Conservation (phyloP, 306 rosid genomes). For the Nissolia schottii region DNA sequence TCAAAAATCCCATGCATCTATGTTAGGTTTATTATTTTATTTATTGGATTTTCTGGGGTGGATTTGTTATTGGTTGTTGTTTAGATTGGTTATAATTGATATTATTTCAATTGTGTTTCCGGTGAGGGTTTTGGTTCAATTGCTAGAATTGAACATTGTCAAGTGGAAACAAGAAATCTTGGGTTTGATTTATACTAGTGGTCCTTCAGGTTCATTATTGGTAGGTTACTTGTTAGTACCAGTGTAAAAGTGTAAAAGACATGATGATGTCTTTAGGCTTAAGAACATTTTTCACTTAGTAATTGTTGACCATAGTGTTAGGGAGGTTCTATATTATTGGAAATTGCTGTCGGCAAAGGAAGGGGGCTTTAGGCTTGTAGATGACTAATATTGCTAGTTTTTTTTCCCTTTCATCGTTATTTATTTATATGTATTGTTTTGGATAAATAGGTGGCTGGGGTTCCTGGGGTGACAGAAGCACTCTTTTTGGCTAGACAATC, state of each 20-base stretch:
- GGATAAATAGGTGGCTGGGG: slow-evolving; percentile 71
- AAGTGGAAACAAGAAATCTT: not conserved
- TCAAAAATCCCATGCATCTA: not conserved
- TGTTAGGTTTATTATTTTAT: not conserved
- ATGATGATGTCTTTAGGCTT: not conserved
- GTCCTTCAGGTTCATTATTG: not conserved
- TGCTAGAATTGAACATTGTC: not conserved
- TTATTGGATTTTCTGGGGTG: not conserved
- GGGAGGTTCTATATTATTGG: not conserved
- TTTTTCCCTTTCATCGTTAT: not conserved
- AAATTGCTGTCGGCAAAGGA: not conserved
- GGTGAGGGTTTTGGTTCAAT: not conserved
- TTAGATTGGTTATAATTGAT: not conserved
- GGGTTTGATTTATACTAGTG: not conserved
- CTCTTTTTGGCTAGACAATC: slow-evolving; percentile 73
- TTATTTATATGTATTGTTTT: not conserved
- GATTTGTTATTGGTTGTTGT: not conserved
- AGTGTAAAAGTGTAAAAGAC: not conserved
- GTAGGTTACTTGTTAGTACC: not conserved
- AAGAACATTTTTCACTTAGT: not conserved
- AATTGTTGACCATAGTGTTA: not conserved
- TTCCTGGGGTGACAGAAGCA: slow-evolving; percentile 93
- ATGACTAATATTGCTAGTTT: not conserved
- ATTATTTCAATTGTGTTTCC: not conserved
- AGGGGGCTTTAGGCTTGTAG: not conserved